Percentiles rank a stretch among this genome's conserved stretches.
phyloP scores from a whole-genome alignment of 768 basidiomycete species.

The Pleurotus pulmonarius region DNA sequence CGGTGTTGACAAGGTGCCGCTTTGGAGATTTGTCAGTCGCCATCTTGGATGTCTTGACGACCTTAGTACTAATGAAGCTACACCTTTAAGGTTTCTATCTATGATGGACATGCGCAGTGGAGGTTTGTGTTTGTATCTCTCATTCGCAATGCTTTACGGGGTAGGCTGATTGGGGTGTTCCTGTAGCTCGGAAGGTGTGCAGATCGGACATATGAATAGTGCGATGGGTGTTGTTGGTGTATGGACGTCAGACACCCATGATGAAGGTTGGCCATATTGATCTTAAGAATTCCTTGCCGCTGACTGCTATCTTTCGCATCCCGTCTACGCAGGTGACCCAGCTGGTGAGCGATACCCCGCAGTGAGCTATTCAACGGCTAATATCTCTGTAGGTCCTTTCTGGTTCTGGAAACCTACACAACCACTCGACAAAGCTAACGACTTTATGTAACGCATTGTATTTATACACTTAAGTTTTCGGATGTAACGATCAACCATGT shows the following conservation, averaged over 20 bases:
- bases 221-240: slow-evolving; percentile 63
- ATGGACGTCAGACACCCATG: slow-evolving; percentile 65
- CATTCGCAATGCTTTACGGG: neutral
- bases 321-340: slow-evolving; percentile 48
- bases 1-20: slow-evolving; percentile 39
- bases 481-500: too few species aligned
- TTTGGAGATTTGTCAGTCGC: slow-evolving; percentile 58
- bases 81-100: slow-evolving; percentile 43
- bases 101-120: slow-evolving; percentile 54
- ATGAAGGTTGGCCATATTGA: slow-evolving; percentile 33
- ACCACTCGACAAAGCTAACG: neutral
- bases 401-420: slow-evolving; percentile 61
- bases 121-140: slow-evolving; percentile 33
- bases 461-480: too few species aligned
- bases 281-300: neutral
- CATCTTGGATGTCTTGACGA: too few species aligned
- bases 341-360: slow-evolving; percentile 40
- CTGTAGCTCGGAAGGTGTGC: slow-evolving; percentile 60
- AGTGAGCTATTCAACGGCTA: neutral
- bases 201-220: slow-evolving; percentile 63
- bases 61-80: too few species aligned
- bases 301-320: neutral
- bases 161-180: neutral
- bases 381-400: slow-evolving; percentile 50
- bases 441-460: neutral